Evolutionary conservation across 345 rosid species (phyloP), one percentile per base, ranked within the genome.

Genomic region (Arabis hirsuta): DNA sequence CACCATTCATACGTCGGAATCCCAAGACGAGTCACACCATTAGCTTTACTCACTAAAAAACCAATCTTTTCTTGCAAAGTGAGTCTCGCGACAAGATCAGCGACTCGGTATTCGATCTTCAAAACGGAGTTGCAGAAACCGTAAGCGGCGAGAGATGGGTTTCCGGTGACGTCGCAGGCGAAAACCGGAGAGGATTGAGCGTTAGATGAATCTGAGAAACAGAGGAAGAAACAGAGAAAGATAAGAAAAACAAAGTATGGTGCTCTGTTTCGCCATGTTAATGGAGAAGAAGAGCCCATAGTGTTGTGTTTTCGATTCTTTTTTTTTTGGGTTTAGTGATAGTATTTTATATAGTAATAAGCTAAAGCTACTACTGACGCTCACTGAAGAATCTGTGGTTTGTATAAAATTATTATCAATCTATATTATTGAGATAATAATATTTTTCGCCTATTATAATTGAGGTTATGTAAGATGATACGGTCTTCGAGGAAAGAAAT

Each of bases 1-100:
- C 97, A 95, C 99, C 99, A 95, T 75, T 85, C 85, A 54, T 91
- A 95, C 51, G 71, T 79, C 1, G 99, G 99, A 41, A 91, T 86
- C 45, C 99, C 97, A 2, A 95, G 90, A 11, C 88, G 62, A 26
- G 75, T 72, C 69, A 95, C 96, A 27, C 83, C 86, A 16, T 81
- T 83, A 1, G 96, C 85, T 16, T 13, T 26, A 59, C 76, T 65
- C 74, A 82, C 87, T 73, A 91, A 55, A 77, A 84, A 86, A 4
- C 74, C 48, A 0, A 91, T 82, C 69, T 95, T 95, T 84, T 95
- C 99, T 31, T 82, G 86, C 82, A 95, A 81, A 16, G 91, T 84
- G 10, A 95, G 84, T 67, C 96, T 86, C 56, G 55, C 59, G 12
- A 95, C 90, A 47, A 95, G 76, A 85, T 95, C 99, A 5, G 60